A percentile compares a stretch with the other conserved stretches of the same genome.
Evolutionary conservation across 2,329 filamentous ascomycete genomes (phyloP).

Genomic region (Diaporthe australafricana): DNA sequence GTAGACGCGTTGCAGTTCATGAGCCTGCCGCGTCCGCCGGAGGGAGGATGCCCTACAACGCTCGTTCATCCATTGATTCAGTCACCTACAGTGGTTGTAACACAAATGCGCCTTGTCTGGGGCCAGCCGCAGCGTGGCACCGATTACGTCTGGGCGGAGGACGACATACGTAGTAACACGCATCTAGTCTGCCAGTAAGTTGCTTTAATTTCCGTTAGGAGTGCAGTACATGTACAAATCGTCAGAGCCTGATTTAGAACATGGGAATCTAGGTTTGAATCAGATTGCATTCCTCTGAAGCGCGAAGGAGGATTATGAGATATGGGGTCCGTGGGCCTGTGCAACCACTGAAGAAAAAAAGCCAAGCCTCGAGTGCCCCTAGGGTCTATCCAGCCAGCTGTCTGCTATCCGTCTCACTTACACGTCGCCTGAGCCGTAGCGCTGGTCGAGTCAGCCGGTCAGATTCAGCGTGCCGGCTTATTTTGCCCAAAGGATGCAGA

Average conservation of each 20-base stretch:
- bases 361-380: neutral
- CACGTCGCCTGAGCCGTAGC: neutral
- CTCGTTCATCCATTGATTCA: too few species aligned
- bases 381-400: neutral
- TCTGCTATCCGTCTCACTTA: neutral
- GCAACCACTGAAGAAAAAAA: neutral
- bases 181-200: too few species aligned
- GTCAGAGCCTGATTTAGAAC: neutral
- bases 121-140: too few species aligned
- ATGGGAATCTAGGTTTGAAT: neutral
- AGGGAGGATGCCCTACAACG: neutral
- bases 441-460: neutral
- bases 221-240: neutral
- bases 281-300: neutral
- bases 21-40: neutral
- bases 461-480: neutral
- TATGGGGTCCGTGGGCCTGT: neutral
- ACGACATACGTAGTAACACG: too few species aligned
- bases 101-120: too few species aligned
- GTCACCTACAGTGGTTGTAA: too few species aligned
- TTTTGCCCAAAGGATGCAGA: neutral
- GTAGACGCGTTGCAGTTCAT: neutral
- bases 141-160: too few species aligned
- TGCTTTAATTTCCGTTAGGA: too few species aligned
- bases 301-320: neutral